Conservation (phyloP, 2,329 filamentous ascomycete genomes). For the Fusarium chlamydosporum region DNA sequence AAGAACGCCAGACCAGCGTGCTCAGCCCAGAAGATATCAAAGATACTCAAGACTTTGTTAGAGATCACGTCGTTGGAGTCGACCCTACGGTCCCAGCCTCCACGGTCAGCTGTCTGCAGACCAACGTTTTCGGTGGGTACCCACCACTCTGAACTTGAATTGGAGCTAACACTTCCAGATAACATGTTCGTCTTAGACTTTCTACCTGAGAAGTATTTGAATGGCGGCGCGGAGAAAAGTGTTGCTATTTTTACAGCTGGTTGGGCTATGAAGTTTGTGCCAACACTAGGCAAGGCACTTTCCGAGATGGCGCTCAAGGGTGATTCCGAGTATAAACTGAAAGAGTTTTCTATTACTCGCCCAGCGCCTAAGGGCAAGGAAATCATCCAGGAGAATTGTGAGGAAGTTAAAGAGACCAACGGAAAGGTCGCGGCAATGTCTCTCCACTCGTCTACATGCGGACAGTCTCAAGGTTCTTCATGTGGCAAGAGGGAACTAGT, state of each 20-base stretch:
- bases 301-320: constrained; percentile 28
- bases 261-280: constrained; percentile 43
- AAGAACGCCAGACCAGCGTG: constrained; percentile 7
- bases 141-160: fast-evolving
- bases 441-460: not conserved
- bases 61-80: constrained; percentile 29
- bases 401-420: not conserved
- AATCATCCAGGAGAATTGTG: constrained; percentile 21
- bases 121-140: constrained; percentile 26
- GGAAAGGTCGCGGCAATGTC: not conserved
- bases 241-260: constrained; percentile 32
- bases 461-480: constrained; percentile 11
- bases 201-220: constrained; percentile 30
- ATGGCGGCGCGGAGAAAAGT: constrained; percentile 25
- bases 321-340: constrained; percentile 20
- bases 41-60: constrained; percentile 30
- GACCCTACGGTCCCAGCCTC: constrained; percentile 28
- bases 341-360: constrained; percentile 33
- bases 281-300: constrained; percentile 32
- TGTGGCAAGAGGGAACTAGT: not conserved
- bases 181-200: constrained; percentile 43
- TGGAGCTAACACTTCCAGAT: constrained; percentile 8
- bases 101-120: constrained; percentile 32
- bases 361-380: constrained; percentile 10
- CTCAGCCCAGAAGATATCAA: constrained; percentile 19